phyloP scores from a whole-genome alignment of 352 stramenopile genomes.

The Globisporangium cederbergense region DNA sequence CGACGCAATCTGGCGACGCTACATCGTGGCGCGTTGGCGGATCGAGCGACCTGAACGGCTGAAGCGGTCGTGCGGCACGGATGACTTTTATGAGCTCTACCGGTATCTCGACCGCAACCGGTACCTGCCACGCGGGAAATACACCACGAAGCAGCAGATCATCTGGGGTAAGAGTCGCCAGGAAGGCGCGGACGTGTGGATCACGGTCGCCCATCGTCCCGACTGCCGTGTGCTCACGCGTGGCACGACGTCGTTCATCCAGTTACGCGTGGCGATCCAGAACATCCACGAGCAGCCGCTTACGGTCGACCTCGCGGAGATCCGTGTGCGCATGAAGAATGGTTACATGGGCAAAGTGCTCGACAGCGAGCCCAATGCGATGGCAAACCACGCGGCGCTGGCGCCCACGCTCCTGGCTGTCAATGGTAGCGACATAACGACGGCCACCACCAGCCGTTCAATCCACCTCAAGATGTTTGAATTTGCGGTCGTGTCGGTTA shows the following conservation, averaged over 20 bases:
- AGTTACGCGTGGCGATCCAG: slow-evolving; percentile 68
- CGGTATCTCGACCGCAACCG: slow-evolving; percentile 51
- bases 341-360: slow-evolving; percentile 48
- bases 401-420: slow-evolving; percentile 47
- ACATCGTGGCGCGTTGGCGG: slow-evolving; percentile 47
- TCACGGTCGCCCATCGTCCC: slow-evolving; percentile 64
- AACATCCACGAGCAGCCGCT: slow-evolving; percentile 55
- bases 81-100: slow-evolving; percentile 59
- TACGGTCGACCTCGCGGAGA: slow-evolving; percentile 54
- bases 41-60: slow-evolving; percentile 43
- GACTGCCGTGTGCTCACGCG: slow-evolving; percentile 52
- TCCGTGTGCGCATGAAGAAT: slow-evolving; percentile 72
- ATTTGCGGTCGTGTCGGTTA: slow-evolving; percentile 57
- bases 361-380: slow-evolving; percentile 17
- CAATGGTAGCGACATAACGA: slow-evolving; percentile 43
- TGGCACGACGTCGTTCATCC: slow-evolving; percentile 37
- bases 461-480: slow-evolving; percentile 64
- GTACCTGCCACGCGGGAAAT: slow-evolving; percentile 59
- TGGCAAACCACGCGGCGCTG: slow-evolving; percentile 22
- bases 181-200: slow-evolving; percentile 66
- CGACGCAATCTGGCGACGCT: slow-evolving; percentile 48
- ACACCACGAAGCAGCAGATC: slow-evolving; percentile 63
- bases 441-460: slow-evolving; percentile 15
- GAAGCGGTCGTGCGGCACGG: slow-evolving; percentile 38
- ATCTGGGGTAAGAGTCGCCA: slow-evolving; percentile 65